Evolutionary conservation across 805 yeast species (phyloP).

Genomic region (Starmerella scarabaei): DNA sequence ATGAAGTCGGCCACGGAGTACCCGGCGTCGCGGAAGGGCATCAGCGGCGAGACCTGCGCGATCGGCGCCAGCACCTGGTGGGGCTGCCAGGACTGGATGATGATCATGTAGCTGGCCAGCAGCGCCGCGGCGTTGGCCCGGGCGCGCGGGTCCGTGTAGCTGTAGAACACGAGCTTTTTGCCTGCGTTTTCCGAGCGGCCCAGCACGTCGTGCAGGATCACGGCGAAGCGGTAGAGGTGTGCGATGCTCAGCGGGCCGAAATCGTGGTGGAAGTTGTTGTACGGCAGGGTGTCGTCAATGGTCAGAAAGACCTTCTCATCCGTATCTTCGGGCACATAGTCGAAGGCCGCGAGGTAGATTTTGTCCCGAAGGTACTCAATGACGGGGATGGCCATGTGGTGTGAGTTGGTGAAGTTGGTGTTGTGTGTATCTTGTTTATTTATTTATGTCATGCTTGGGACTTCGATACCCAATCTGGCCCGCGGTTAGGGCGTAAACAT

Average conservation of each 20-base stretch:
- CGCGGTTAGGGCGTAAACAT: neutral
- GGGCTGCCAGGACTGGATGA: slow-evolving; percentile 96
- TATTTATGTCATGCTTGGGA: neutral
- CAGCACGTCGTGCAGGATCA: slow-evolving; percentile 77
- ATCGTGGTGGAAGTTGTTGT: slow-evolving; percentile 89
- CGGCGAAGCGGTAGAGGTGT: slow-evolving; percentile 88
- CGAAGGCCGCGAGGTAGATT: slow-evolving; percentile 83
- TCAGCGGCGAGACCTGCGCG: slow-evolving; percentile 78
- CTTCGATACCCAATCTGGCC: neutral
- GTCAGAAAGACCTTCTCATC: slow-evolving; percentile 71
- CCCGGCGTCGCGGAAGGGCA: slow-evolving; percentile 95
- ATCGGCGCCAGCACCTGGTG: slow-evolving; percentile 94
- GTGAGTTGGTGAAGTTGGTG: neutral
- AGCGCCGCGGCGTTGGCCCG: slow-evolving; percentile 92
- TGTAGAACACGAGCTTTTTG: slow-evolving; percentile 82
- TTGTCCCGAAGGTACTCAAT: slow-evolving; percentile 30
- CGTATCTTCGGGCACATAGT: slow-evolving; percentile 63
- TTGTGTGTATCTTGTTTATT: neutral
- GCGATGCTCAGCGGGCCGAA: slow-evolving; percentile 95
- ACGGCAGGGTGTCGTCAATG: slow-evolving; percentile 81
- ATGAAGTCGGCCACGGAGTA: slow-evolving; percentile 92
- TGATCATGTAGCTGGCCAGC: slow-evolving; percentile 82
- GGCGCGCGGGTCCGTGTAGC: slow-evolving; percentile 65
- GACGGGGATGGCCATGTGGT: slow-evolving; percentile 19
- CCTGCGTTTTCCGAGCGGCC: slow-evolving; percentile 74